Base-by-base conservation (phyloP, 352 stramenopile genomes). In the Pythium rhizo-oryzae region DNA sequence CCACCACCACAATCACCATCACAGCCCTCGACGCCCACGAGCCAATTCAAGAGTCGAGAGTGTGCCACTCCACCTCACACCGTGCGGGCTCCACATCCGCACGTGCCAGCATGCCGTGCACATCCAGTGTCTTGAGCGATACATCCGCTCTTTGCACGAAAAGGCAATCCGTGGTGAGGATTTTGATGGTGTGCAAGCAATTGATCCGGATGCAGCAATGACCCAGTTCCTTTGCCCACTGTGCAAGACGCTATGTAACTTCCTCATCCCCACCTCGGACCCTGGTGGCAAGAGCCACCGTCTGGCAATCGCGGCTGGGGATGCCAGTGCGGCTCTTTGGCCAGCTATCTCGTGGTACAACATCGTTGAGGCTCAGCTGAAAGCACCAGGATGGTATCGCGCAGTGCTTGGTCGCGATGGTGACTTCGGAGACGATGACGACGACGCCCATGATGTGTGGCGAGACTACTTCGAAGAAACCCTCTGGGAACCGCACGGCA, bases 181-280 rank as follows among this genome's bases (percentile, higher is more conserved):
- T 50, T 96, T 95, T 71, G 89, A 96, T 65, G 89, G 89, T 12
- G 85, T 93, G 61, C 89, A 96, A 71, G 89, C 89, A 7, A 94
- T 96, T 47, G 89, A 96, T 69, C 85, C 85, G 11, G 89, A 96
- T 65, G 93, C 89, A 41, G 80, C 84, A 12, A 96, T 96, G 89
- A 96, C 84, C 8, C 89, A 98, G 69, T 98, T 97, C 28, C 66
- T 98, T 47, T 98, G 93, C 61, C 93, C 93, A 9, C 62, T 98
- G 54, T 98, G 93, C 74, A 98, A 98, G 76, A 96, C 81, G 9
- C 64, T 98, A 28, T 95, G 88, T 68, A 98, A 98, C 65, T 93
- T 97, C 50, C 71, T 98, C 30, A 84, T 98, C 33, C 92, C 92
- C 25, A 89, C 84, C 9, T 84, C 82, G 8, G 81, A 91, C 53